Evolutionary conservation across 208 protist genomes (phyloP).

Genomic region (Leishmania tarentolae): DNA sequence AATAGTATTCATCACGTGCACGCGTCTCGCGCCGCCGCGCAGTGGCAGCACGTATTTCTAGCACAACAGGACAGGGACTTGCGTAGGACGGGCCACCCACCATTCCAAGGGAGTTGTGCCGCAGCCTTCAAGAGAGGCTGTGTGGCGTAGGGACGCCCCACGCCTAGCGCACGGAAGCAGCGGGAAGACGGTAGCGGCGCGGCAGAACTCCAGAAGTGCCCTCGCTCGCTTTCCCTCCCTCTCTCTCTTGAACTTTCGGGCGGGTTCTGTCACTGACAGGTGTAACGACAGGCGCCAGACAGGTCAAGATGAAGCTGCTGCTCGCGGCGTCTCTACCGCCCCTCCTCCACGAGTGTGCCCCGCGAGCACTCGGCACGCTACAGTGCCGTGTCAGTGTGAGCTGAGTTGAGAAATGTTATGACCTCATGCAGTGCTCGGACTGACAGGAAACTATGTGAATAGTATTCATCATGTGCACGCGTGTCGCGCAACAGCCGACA

Average conservation of each 20-base stretch:
- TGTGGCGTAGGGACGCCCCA: background rate
- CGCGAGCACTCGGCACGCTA: background rate
- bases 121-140: background rate
- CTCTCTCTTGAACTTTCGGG: slow-evolving; percentile 7
- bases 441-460: slow-evolving; percentile 25
- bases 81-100: background rate
- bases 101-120: slow-evolving; percentile 17
- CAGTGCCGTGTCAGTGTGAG: slow-evolving; percentile 4
- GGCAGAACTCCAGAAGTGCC: slow-evolving; percentile 5
- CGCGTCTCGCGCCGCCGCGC: background rate
- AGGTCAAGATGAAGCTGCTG: background rate
- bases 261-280: slow-evolving; percentile 4
- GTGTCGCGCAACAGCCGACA: background rate
- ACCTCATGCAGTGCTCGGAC: slow-evolving; percentile 19
- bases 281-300: slow-evolving; percentile 9
- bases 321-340: background rate
- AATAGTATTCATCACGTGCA: slow-evolving; percentile 2
- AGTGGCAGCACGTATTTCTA: background rate
- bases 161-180: background rate
- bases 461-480: slow-evolving; percentile 17
- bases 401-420: slow-evolving; percentile 16
- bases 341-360: slow-evolving; percentile 8
- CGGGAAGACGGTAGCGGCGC: background rate
- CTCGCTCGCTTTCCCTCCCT: background rate
- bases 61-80: slow-evolving; percentile 20